Evolutionary conservation across 2,329 filamentous ascomycete species (phyloP), one percentile per base, ranked within the genome.

Genomic region (Graphiopsis chlorocephala): DNA sequence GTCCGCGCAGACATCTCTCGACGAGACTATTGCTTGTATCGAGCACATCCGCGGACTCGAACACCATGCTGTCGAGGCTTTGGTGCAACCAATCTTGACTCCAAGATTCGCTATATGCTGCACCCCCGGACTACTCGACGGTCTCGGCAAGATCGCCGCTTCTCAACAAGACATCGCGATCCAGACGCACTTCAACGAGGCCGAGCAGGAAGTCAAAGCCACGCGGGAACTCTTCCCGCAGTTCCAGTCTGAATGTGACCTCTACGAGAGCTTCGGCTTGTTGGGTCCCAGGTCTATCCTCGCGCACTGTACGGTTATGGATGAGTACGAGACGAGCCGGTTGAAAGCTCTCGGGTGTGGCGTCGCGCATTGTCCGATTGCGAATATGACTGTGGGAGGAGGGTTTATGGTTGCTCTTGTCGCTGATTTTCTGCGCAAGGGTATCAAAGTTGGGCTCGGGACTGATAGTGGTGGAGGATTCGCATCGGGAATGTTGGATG

Each of bases 161-260:
- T 68, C 70, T 3, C 68, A 78, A 11, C 79, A 88, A 64, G 73
- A 80, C 0, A 71, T 89, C 23, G 79, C 84, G 0, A 84, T 90
- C 33, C 87, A 90, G 74, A 89, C 87, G 3, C 88, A 90, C 72
- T 89, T 90, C 77, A 86, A 88, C 73, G 87, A 90, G 71, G 86
- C 87, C 0, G 78, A 81, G 69, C 83, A 87, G 65, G 87, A 90
- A 72, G 85, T 88, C 61, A 68, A 77, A 1, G 81, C 82, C 23
- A 89, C 87, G 0, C 75, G 74, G 8, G 73, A 78, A 0, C 75
- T 90, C 2, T 61, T 53, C 23, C 47, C 59, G 20, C 29, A 50
- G 15, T 89, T 88, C 68, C 85, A 79, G 0, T 86, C 86, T 58
- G 68, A 71, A 2, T 85, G 80, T 62, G 85, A 88, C 61, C 76